phyloP scores from a whole-genome alignment of 805 yeast species.

The Wickerhamiella allomyrinae region DNA sequence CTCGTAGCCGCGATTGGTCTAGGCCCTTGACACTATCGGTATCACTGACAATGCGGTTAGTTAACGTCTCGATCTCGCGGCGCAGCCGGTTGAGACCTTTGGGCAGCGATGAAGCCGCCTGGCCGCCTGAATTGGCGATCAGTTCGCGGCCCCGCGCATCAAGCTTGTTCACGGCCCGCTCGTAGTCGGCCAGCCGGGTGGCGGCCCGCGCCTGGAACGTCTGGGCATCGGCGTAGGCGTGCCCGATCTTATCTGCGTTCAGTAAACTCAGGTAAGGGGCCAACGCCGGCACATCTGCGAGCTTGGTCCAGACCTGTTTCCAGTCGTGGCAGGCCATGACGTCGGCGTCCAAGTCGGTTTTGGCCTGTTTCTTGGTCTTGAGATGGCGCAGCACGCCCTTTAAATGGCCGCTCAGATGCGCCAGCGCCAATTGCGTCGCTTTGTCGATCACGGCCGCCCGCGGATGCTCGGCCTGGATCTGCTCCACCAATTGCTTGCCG shows the following conservation, averaged over 20 bases:
- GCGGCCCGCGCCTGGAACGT: slow-evolving; percentile 4
- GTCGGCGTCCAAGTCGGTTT: slow-evolving; percentile 10
- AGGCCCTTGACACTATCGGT: slow-evolving; percentile 1
- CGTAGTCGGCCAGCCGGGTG: slow-evolving; percentile 7
- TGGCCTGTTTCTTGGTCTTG: slow-evolving; percentile 1
- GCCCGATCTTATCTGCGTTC: slow-evolving; percentile 6
- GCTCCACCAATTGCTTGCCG: not conserved
- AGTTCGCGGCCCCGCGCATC: not conserved
- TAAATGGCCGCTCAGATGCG: slow-evolving; percentile 6
- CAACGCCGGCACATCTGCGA: slow-evolving; percentile 7
- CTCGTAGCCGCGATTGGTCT: not conserved
- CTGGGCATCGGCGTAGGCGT: slow-evolving; percentile 1
- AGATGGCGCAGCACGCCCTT: slow-evolving; percentile 1
- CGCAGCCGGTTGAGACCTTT: not conserved
- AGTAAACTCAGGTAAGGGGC: slow-evolving; percentile 11
- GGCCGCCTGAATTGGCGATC: not conserved
- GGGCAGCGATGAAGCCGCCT: not conserved
- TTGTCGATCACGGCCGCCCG: slow-evolving; percentile 1
- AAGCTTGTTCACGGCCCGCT: not conserved
- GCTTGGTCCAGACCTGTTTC: slow-evolving; percentile 10
- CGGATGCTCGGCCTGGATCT: not conserved
- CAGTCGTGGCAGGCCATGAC: slow-evolving; percentile 12
- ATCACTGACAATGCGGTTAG: slow-evolving; percentile 12
- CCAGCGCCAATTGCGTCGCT: slow-evolving; percentile 5
- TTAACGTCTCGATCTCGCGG: slow-evolving; percentile 15